Evolutionary conservation across 768 basidiomycete species (phyloP).

Genomic region (Coprinopsis strossmayeri): DNA sequence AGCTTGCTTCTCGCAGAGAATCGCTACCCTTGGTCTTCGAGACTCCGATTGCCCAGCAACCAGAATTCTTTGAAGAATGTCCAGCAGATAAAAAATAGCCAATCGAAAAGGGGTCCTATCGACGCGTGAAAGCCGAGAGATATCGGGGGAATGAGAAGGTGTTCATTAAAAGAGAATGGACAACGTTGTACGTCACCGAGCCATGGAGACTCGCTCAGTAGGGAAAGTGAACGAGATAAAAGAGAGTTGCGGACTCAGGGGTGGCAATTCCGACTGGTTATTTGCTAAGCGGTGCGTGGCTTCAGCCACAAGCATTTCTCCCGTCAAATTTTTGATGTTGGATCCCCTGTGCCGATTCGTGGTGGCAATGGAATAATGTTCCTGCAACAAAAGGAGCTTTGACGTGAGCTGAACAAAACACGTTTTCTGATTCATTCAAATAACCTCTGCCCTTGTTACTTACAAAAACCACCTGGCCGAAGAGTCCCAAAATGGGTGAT

Average conservation of each 20-base stretch:
- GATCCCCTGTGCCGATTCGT: background rate
- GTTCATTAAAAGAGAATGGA: background rate
- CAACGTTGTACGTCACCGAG: background rate
- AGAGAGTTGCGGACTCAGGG: background rate
- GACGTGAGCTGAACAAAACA: background rate
- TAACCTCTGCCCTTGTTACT: slow-evolving; percentile 1
- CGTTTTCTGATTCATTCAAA: background rate
- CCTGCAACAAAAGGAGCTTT: background rate
- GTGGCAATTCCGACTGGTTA: background rate
- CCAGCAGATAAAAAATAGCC: background rate
- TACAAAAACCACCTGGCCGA: no score
- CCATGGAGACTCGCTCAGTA: background rate
- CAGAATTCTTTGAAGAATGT: background rate
- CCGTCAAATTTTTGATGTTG: background rate
- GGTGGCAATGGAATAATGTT: background rate
- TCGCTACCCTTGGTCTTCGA: no score
- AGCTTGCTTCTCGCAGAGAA: no score
- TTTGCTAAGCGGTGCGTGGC: no score
- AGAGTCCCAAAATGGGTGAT: no score
- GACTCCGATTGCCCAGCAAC: background rate
- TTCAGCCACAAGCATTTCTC: background rate
- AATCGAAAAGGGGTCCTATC: background rate
- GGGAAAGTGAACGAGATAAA: background rate
- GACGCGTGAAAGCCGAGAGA: background rate
- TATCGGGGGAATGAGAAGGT: background rate